Evolutionary conservation across 805 yeast genomes (phyloP).

Genomic region (Metschnikowia rubicola): DNA sequence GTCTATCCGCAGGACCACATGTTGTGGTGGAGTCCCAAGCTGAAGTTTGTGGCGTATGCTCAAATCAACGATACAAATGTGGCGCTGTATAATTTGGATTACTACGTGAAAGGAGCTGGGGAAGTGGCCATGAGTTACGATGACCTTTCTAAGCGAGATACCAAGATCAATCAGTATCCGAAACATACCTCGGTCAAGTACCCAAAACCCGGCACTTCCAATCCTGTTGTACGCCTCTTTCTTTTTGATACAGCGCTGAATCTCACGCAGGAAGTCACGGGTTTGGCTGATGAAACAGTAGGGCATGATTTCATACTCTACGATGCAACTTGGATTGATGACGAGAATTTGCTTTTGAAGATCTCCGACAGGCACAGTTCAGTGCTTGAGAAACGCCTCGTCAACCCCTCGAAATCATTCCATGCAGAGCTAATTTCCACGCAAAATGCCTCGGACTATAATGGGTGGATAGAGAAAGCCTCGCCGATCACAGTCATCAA

Average conservation of each 20-base stretch:
- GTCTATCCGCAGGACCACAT: constrained; percentile 56
- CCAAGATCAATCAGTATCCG: constrained; percentile 45
- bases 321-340: constrained; percentile 22
- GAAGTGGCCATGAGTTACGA: constrained; percentile 14
- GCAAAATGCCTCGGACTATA: constrained; percentile 12
- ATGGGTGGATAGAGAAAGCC: constrained; percentile 25
- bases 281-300: constrained; percentile 7
- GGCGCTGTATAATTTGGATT: constrained; percentile 48
- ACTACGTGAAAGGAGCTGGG: constrained; percentile 38
- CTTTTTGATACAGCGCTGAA: constrained; percentile 32
- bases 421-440: constrained; percentile 4
- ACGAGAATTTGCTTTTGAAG: constrained; percentile 15
- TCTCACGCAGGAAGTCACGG: constrained; percentile 19
- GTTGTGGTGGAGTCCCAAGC: constrained; percentile 74
- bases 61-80: constrained; percentile 60
- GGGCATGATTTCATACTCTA: constrained; percentile 20
- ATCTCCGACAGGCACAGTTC: constrained; percentile 23
- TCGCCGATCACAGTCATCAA: constrained; percentile 13
- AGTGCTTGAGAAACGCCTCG: constrained; percentile 15
- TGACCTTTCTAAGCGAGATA: neutral
- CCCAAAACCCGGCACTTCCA: constrained; percentile 68
- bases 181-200: constrained; percentile 47
- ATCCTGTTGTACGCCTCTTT: constrained; percentile 52
- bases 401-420: constrained; percentile 5
- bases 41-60: constrained; percentile 51